Evolutionary conservation across 1,284 basidiomycete species (phyloP).

Genomic region (Naganishia sp.): DNA sequence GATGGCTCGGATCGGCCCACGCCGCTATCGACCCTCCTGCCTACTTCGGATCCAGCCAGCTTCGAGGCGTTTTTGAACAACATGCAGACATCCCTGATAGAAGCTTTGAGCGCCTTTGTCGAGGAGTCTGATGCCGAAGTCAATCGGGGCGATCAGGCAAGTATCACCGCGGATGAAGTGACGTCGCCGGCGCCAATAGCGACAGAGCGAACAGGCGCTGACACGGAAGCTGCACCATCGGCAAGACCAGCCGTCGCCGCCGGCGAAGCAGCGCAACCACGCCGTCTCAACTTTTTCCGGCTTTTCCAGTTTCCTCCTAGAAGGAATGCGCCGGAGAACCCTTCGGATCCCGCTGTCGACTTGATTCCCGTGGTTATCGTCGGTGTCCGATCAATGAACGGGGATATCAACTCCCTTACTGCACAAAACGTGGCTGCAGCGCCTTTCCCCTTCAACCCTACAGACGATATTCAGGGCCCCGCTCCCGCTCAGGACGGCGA

Average conservation of each 20-base stretch:
- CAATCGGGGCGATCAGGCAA: slow-evolving; percentile 5
- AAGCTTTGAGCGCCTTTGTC: slow-evolving; percentile 45
- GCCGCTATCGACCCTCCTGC: slow-evolving; percentile 23
- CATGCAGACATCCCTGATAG: slow-evolving; percentile 47
- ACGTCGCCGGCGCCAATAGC: too few species aligned
- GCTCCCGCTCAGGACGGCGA: neutral
- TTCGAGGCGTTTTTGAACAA: slow-evolving; percentile 50
- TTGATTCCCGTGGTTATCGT: slow-evolving; percentile 52
- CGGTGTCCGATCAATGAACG: slow-evolving; percentile 44
- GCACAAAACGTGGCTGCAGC: slow-evolving; percentile 47
- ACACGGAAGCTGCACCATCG: slow-evolving; percentile 38
- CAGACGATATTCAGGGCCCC: slow-evolving; percentile 13
- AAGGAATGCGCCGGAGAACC: slow-evolving; percentile 18
- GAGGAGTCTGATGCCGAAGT: slow-evolving; percentile 27
- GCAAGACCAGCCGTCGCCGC: slow-evolving; percentile 25
- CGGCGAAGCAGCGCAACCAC: slow-evolving; percentile 36
- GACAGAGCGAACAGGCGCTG: neutral
- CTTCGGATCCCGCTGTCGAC: slow-evolving; percentile 37
- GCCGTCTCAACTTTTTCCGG: slow-evolving; percentile 54
- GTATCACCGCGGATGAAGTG: neutral
- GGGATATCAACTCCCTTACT: slow-evolving; percentile 32
- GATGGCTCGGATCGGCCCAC: neutral
- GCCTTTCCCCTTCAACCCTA: slow-evolving; percentile 47
- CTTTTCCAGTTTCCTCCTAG: slow-evolving; percentile 50
- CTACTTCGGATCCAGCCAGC: slow-evolving; percentile 34